Evolutionary conservation across 228 moss, liverwort and hornwort genomes (phyloP), one percentile per base, ranked within the genome.

Genomic region (Sphagnum magellanicum): DNA sequence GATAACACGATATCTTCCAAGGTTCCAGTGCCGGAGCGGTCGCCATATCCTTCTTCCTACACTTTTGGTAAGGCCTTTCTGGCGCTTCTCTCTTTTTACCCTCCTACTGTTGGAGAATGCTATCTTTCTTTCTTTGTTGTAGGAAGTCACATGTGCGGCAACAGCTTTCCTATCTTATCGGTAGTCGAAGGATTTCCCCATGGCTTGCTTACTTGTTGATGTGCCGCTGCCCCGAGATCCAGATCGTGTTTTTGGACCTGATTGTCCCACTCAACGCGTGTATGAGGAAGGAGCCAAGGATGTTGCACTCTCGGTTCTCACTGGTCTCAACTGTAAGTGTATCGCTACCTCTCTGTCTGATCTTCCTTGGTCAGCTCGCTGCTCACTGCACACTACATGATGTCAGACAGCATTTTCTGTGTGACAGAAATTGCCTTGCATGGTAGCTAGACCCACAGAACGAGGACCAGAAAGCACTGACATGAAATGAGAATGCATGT

Each of bases 271-370:
- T 6, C 92, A 90, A 75, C 87, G 78, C 50, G 98, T 98, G 0
- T 98, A 98, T 68, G 92, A 98, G 78, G 93, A 94, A 74, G 98
- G 98, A 48, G 98, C 93, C 14, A 98, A 98, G 72, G 94, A 98
- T 75, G 98, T 98, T 68, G 91, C 98, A 65, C 83, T 98, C 50
- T 98, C 98, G 13, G 90, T 87, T n/a, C 87, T 98, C 52, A 86
- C 88, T 57, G 98, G 98, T 46, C 84, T 98, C 50, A 98, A 98
- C 73, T 97, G 95, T 95, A 81, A 90, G 95, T 79, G 0, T 8
- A 0, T 8, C 49, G 7, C 51, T 60, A 14, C 49, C 5, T 53
- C 8, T 0, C 8, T 65, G 48, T 57, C 11, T 32, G 16, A 16
- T 55, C 12, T n/a, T n/a, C n/a, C n/a, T n/a, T 55, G 55, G 9